Base-by-base conservation (phyloP, 2,329 filamentous ascomycete species). In the Colletotrichum sidae region DNA sequence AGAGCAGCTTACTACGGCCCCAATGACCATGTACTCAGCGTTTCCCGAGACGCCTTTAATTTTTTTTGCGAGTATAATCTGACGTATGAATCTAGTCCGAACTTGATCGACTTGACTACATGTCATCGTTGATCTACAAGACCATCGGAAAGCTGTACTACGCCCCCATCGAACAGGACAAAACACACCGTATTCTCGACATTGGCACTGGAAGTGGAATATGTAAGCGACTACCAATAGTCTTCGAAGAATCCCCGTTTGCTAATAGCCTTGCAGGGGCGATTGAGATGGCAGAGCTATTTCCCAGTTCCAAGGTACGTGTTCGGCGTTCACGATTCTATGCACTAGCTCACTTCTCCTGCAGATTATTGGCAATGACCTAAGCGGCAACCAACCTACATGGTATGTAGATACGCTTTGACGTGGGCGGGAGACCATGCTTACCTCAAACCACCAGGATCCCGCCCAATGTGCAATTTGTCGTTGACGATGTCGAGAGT, bases 391-490 rank as follows among this genome's bases (percentile, higher is more conserved):
- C n/a, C 44, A 46, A 17, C 44, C 44, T 8, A 17, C n/a, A 2
- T 46, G 44, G 44, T 46, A 46, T 46, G 9, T 12, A n/a, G 11
- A 9, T 17, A 13, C 44, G 4, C 25, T 7, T 15, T 46, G 8
- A 46, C 44, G 25, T 25, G 25, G 25, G 25, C n/a, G 7, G 15
- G 4, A 8, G 11, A 8, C n/a, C 25, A 15, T 9, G 13, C 9
- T 15, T 46, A 46, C n/a, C 44, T 34, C n/a, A 50, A 34, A 4
- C 25, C 25, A 4, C 25, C 4, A 52, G 49, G 70, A 69, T 92
- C 1, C 91, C 91, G 0, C 84, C 81, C 35, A 91, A 91, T 69
- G 85, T 88, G 64, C 81, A 84, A 64, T 91, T 91, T 69, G 81
- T 89, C 62, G 83, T 91, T 41, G 89, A 91, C 72, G 88, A 92